phyloP scores from a whole-genome alignment of 176 grass and related monocot genomes.

The Triticum aestivum region DNA sequence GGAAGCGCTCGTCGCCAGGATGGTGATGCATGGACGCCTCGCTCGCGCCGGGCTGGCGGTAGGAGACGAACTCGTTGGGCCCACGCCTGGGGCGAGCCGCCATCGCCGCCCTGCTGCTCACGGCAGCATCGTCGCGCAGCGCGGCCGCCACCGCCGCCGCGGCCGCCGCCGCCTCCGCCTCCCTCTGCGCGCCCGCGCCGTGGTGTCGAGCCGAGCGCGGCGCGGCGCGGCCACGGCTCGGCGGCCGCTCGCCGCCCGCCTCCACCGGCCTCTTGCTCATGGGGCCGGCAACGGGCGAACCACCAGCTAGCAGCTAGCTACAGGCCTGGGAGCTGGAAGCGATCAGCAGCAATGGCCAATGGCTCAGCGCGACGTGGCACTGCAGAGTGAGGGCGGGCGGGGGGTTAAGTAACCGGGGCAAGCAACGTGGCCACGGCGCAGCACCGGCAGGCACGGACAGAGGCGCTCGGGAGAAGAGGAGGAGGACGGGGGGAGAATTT shows the following conservation, averaged over 20 bases:
- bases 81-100: neutral
- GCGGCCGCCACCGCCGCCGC: neutral
- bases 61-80: neutral
- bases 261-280: constrained; percentile 27
- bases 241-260: neutral
- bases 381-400: neutral
- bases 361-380: neutral
- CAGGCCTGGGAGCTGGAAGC: neutral
- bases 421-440: neutral
- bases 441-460: neutral
- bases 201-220: neutral
- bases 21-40: neutral
- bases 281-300: neutral
- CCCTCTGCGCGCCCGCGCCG: neutral
- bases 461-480: neutral
- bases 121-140: neutral
- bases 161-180: neutral
- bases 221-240: neutral
- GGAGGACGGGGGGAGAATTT: constrained; percentile 13
- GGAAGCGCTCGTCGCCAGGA: too few species aligned
- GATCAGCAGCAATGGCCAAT: neutral
- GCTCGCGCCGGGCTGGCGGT: neutral
- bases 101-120: neutral
- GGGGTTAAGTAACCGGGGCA: neutral
- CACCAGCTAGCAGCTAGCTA: neutral